Evolutionary conservation across 192 early-diverging fungal genomes (phyloP), one percentile per base, ranked within the genome.

Genomic region (Umbelopsis ramanniana): DNA sequence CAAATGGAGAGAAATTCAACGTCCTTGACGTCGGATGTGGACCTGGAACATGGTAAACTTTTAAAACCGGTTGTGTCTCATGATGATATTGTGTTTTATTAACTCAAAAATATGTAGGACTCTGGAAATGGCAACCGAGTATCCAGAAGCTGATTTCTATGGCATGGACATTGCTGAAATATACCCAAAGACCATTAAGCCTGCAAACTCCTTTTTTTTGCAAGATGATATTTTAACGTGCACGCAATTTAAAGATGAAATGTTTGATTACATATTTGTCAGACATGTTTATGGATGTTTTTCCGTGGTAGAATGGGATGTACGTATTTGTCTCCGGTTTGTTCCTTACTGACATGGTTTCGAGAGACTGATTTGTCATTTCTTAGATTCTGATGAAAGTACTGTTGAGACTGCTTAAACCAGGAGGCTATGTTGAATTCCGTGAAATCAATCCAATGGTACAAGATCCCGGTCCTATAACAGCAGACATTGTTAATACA

Each of bases 361-460:
- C 8, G 10, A 8, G 11, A 63, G 6, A 14, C 9, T 55, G 12
- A 46, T 6, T 66, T 37, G 50, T 45, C 46, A 26, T 74, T 21
- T 52, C 46, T 57, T 14, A 68, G 53, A 6, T 29, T 11, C 53
- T 68, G 17, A 46, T 79, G 40, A 53, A 68, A 26, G 75, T 79
- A 33, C 45, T 80, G 6, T n/a, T 23, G 22, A 45, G 81, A 26
- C 60, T 81, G 14, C 22, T 74, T 4, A 78, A 78, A 71, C 82
- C 82, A 14, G 76, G 79, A 23, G 82, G 82, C 10, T 83, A 71
- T 66, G 72, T 83, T 4, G 82, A 83, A 55, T 50, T 83, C 14
- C 63, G 76, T 10, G 82, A 83, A 54, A 24, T 74, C 43, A 73
- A 81, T 55, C 75, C 77, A 11, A 46, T 57, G 2, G 24, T 74